Evolutionary conservation across 176 grass and related monocot genomes (phyloP), one percentile per base, ranked within the genome.

Genomic region (Bromus sterilis): DNA sequence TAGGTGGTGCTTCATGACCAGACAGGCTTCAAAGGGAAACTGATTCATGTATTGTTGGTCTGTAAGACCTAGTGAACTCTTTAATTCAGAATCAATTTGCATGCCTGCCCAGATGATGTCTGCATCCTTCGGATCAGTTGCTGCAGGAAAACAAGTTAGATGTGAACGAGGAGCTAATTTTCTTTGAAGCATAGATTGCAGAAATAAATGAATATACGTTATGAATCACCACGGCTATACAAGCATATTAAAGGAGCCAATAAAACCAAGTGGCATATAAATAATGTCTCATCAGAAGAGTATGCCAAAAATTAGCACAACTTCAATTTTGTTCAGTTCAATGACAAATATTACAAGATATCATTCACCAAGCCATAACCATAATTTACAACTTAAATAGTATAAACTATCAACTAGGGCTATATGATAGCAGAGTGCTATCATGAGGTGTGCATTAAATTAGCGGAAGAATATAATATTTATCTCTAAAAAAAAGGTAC

Each of bases 1-100:
- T 34, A 98, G 77, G 76, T 98, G 90, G 71, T 98, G 95, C 66
- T 98, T 98, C 95, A 98, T 98, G 72, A 98, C 95, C 67, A 98
- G 78, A 78, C 95, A 98, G 77, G 92, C 95, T 82, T 98, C 95
- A 57, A 89, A 98, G 81, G 95, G 95, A 78, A 98, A 98, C 76
- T 98, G 95, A 74, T 98, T 98, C 70, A 64, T 93, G 81, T 93
- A 94, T 37, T 98, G 95, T 66, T 86, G 46, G 43, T 98, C 92
- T 28, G 80, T 91, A 69, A 98, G 81, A 59, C 85, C 83, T 70
- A 94, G 33, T 68, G 89, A 88, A 21, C 78, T 98, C 72, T 89
- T 98, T 69, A 91, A 49, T 91, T 94, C 95, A 56, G 88, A 78
- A 91, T 98, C 95, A 51, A 98, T 86, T 89, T 98, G 95, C 81